Evolutionary conservation across 495 filamentous ascomycete genomes (phyloP).

Genomic region (Xeromyces bisporus): DNA sequence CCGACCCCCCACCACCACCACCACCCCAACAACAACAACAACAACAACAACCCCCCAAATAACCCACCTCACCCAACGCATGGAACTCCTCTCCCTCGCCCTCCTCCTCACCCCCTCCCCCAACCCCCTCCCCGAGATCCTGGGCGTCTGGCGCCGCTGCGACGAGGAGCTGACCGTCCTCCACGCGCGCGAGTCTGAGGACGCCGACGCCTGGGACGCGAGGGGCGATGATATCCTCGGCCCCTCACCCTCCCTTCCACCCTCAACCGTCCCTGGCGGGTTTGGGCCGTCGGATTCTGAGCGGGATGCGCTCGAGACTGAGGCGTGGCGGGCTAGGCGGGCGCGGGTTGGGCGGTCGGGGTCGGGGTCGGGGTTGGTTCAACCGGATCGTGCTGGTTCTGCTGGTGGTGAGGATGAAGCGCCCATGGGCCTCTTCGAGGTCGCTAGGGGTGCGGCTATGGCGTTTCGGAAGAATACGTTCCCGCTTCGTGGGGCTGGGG

Average conservation of each 20-base stretch:
- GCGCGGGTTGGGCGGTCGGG: conserved; percentile 22
- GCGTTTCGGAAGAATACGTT: conserved; percentile 52
- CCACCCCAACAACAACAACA: conserved; percentile 9
- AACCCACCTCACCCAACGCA: conserved; percentile 44
- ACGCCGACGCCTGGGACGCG: conserved; percentile 57
- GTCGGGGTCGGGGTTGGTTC: conserved; percentile 3
- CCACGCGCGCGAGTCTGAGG: conserved; percentile 51
- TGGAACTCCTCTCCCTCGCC: conserved; percentile 77
- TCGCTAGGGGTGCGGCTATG: conserved; percentile 65
- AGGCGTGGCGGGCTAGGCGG: conserved; percentile 20
- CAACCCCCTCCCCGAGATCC: conserved; percentile 62
- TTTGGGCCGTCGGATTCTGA: conserved; percentile 36
- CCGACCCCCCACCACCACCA: conserved; percentile 27
- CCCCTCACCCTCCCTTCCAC: no score
- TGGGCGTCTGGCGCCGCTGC: conserved; percentile 67
- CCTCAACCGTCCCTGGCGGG: conserved; percentile 44
- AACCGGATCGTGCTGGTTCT: no score
- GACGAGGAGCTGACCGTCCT: conserved; percentile 68
- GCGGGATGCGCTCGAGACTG: conserved; percentile 27
- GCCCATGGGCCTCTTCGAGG: conserved; percentile 87
- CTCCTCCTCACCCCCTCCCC: conserved; percentile 61
- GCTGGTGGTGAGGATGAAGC: conserved; percentile 42
- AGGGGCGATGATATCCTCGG: conserved; percentile 40
- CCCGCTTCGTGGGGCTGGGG: conserved; percentile 24
- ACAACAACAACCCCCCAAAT: conserved; percentile 22